Conservation (phyloP, 371 early-diverging fungal genomes). For the Mortierella sp. region DNA sequence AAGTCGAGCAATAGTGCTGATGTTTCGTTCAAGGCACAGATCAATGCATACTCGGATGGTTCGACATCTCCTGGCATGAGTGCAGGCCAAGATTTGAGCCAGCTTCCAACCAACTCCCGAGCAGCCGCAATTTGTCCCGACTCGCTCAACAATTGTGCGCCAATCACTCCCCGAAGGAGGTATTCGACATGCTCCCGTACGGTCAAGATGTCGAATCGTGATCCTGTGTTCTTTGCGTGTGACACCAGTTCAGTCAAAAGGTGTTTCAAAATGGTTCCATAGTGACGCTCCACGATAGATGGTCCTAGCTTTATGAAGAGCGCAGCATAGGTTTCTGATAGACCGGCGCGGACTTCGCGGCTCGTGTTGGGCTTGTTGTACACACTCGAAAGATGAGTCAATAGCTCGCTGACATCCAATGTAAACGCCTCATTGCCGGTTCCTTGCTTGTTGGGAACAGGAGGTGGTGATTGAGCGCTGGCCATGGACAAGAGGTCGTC, state of each 20-base stretch:
- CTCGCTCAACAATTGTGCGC: slow-evolving; percentile 77
- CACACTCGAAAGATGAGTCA: slow-evolving; percentile 66
- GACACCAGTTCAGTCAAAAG: slow-evolving; percentile 70
- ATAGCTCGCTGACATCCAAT: slow-evolving; percentile 76
- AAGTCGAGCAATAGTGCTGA: slow-evolving; percentile 79
- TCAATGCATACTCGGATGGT: slow-evolving; percentile 66
- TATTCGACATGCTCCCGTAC: slow-evolving; percentile 75
- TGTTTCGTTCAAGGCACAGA: slow-evolving; percentile 79
- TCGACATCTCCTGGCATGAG: slow-evolving; percentile 70
- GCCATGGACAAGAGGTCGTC: slow-evolving; percentile 53
- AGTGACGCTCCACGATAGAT: slow-evolving; percentile 79
- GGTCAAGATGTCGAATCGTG: slow-evolving; percentile 68
- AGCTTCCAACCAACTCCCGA: slow-evolving; percentile 69
- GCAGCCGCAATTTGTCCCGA: slow-evolving; percentile 83
- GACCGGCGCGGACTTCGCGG: slow-evolving; percentile 80
- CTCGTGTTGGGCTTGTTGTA: slow-evolving; percentile 71
- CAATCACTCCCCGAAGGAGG: slow-evolving; percentile 81
- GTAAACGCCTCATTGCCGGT: slow-evolving; percentile 58
- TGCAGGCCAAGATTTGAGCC: slow-evolving; percentile 78
- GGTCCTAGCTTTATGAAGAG: slow-evolving; percentile 79
- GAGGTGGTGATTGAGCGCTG: slow-evolving; percentile 34
- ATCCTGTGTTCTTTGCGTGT: slow-evolving; percentile 49
- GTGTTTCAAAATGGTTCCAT: slow-evolving; percentile 74
- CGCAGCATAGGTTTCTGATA: slow-evolving; percentile 84
- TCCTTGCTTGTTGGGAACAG: slow-evolving; percentile 39